A percentile compares a stretch with the other conserved stretches of the same genome.
Evolutionary conservation across 345 rosid species (phyloP).

Genomic region (Aquilaria malaccensis): DNA sequence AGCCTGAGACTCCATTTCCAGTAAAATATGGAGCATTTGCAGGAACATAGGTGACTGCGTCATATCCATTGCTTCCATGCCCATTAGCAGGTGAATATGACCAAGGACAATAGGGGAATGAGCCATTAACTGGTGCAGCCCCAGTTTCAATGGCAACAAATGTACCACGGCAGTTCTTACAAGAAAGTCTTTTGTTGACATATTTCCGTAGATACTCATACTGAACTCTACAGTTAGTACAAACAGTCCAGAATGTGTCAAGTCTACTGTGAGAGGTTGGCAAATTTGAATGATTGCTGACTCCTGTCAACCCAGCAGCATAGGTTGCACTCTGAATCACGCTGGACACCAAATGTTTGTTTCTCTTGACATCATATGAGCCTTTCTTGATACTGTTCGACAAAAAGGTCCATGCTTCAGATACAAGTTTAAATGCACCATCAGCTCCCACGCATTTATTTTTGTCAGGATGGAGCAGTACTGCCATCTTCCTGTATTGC

Average conservation of each 20-base stretch:
- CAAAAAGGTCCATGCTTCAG: constrained; percentile 80
- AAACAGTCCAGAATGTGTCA: constrained; percentile 97
- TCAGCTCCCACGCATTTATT: constrained; percentile 80
- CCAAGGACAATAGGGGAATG: constrained; percentile 65
- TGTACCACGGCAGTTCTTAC: constrained; percentile 97
- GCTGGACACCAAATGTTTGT: constrained; percentile 53
- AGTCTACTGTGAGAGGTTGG: constrained; percentile 46
- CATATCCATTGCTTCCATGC: constrained; percentile 50
- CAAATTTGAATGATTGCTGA: constrained; percentile 40
- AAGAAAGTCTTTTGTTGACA: constrained; percentile 89
- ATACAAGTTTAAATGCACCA: constrained; percentile 83
- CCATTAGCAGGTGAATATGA: constrained; percentile 42
- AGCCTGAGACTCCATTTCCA: constrained; percentile 52
- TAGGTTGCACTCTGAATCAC: constrained; percentile 35
- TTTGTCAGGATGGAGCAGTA: constrained; percentile 65
- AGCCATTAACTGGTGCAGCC: constrained; percentile 57
- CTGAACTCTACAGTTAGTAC: constrained; percentile 97
- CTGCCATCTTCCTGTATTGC: constrained; percentile 59
- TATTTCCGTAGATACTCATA: constrained; percentile 95
- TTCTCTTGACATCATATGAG: constrained; percentile 47
- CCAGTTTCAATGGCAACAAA: constrained; percentile 74
- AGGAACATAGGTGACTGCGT: constrained; percentile 53
- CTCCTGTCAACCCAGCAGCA: constrained; percentile 43
- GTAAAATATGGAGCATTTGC: constrained; percentile 48
- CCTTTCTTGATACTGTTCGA: constrained; percentile 62